Evolutionary conservation across 352 stramenopile genomes (phyloP).

Genomic region (Phytophthora pseudosyringae): DNA sequence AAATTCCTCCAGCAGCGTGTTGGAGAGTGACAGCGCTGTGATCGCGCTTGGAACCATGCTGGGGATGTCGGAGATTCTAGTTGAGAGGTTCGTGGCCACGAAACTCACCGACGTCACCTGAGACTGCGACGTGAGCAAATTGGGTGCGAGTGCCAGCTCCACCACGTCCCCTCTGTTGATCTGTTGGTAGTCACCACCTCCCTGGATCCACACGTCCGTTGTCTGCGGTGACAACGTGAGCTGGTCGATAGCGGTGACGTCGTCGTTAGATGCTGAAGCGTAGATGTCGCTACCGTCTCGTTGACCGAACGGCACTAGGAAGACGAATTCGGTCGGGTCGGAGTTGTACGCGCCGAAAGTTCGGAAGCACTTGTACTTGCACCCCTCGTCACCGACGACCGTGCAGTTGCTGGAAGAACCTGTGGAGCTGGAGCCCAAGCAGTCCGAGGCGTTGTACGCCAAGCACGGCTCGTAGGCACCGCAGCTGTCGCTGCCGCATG

Average conservation of each 20-base stretch:
- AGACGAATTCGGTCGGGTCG: conserved; percentile 26
- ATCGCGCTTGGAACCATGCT: conserved; percentile 16
- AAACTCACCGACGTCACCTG: conserved; percentile 27
- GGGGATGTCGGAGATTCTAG: conserved; percentile 10
- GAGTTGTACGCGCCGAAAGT: conserved; percentile 24
- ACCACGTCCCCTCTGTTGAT: conserved; percentile 11
- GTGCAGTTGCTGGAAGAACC: conserved; percentile 7
- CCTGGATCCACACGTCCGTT: conserved; percentile 25
- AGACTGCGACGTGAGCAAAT: conserved; percentile 15
- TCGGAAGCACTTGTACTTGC: conserved; percentile 22
- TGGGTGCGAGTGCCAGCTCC: conserved; percentile 7
- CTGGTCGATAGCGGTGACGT: conserved; percentile 18
- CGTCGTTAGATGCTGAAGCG: conserved; percentile 15
- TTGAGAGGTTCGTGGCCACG: conserved; percentile 17
- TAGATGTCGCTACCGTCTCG: conserved; percentile 12
- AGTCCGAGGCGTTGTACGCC: conserved; percentile 13
- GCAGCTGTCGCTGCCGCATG: conserved; percentile 15
- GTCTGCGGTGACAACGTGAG: conserved; percentile 22
- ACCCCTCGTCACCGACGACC: conserved; percentile 2
- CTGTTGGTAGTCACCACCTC: conserved; percentile 16
- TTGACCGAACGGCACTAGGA: conserved; percentile 7
- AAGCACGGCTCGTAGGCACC: conserved; percentile 22
- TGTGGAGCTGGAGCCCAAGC: conserved; percentile 7
- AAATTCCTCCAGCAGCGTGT: conserved; percentile 22
- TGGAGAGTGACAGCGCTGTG: conserved; percentile 13